A percentile compares a stretch with the other conserved stretches of the same genome.
Conservation (phyloP, 2,329 filamentous ascomycete species). For the Onygena corvina region DNA sequence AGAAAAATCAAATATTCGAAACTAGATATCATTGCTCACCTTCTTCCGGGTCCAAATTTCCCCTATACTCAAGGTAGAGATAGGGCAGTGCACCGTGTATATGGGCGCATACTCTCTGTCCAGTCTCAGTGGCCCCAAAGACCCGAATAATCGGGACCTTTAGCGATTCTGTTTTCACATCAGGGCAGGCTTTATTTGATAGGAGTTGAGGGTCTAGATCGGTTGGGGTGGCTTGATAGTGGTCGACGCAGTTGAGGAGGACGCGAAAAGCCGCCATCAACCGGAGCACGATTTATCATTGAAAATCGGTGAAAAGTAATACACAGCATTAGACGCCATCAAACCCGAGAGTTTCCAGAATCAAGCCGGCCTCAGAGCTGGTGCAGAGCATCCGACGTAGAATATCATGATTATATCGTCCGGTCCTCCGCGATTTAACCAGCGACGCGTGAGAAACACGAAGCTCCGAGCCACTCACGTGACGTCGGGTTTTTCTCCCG, state of each 20-base stretch:
- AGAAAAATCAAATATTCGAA: slow-evolving; percentile 1
- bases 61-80: slow-evolving; percentile 77
- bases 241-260: slow-evolving; percentile 88
- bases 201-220: slow-evolving; percentile 69
- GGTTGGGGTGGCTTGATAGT: slow-evolving; percentile 73
- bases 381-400: too few relatives aligned
- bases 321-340: too few relatives aligned
- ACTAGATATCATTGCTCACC: slow-evolving; percentile 40
- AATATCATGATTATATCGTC: too few relatives aligned
- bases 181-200: slow-evolving; percentile 48
- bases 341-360: too few relatives aligned
- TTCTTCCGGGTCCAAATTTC: slow-evolving; percentile 52
- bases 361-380: too few relatives aligned
- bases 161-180: slow-evolving; percentile 49
- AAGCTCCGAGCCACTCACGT: too few relatives aligned
- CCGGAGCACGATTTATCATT: slow-evolving; percentile 8
- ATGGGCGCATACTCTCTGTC: slow-evolving; percentile 91
- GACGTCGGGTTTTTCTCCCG: too few relatives aligned
- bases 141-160: slow-evolving; percentile 77
- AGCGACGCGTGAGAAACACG: too few relatives aligned
- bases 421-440: too few relatives aligned
- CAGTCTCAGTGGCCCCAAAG: slow-evolving; percentile 86
- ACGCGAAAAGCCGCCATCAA: slow-evolving; percentile 70
- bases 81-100: slow-evolving; percentile 94
- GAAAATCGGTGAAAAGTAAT: background rate